Evolutionary conservation across 1,139 yeast genomes (phyloP), one percentile per base, ranked within the genome.

Genomic region (Lizanozyma gosingica): DNA sequence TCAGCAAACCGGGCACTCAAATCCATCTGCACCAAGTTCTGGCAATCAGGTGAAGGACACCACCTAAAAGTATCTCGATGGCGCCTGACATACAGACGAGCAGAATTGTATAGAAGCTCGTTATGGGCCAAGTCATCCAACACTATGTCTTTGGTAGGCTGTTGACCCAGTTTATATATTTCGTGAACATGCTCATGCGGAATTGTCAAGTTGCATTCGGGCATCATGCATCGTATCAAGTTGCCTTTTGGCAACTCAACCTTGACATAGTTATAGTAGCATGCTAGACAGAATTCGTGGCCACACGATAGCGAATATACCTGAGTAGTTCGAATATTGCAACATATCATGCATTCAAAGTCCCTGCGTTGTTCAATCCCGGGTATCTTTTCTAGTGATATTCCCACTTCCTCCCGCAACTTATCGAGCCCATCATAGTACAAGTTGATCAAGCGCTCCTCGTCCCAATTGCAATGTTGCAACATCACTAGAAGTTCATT

Each of bases 11-110:
- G 38, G 2, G 39, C 18, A 4, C 41, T 40, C 3, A 71, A 70
- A 3, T 59, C 45, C 36, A 78, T 60, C 50, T 79, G 79, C 14
- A 84, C 67, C 29, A 86, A 70, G 42, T 68, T 63, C 34, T 69
- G 67, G 57, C 98, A 92, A 53, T 85, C 94, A 0, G 95, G 83
- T 1, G 84, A 82, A 0, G 97, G 97, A 57, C 98, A 92, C 83
- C 92, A 82, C 48, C 73, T 74, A 49, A 71, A 72, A 6, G 29
- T 22, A 22, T 22, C 29, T 6, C 11, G 29, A 22, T 22, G 29
- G 6, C 29, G 29, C 11, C 6, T 22, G 6, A 22, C 29, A 22
- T 22, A 22, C 29, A 22, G 29, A 22, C 11, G 6, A 6, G 29
- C 29, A 6, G 29, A 22, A 22, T 22, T 6, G 29, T 22, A 22